Evolutionary conservation across 257 asterid species (phyloP).

Genomic region (Solanum virginianum): DNA sequence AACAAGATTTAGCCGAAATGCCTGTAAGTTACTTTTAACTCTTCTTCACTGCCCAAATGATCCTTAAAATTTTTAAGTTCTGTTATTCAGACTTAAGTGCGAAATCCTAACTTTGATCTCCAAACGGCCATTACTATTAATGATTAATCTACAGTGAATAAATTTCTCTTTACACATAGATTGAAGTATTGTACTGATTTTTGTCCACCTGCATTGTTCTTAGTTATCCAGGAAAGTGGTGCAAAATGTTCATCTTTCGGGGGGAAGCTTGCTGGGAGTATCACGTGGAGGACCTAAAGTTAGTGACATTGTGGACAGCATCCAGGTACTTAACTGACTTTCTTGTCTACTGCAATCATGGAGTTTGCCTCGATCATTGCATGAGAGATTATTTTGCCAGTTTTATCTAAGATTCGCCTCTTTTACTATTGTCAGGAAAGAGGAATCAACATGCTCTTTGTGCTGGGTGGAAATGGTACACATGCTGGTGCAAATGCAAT

Average conservation of each 20-base stretch:
- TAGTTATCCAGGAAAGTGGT: conserved; percentile 88
- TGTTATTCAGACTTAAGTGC: not conserved
- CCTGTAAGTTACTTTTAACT: conserved; percentile 36
- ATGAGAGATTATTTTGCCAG: not conserved
- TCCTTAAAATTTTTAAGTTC: not conserved
- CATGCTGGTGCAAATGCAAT: conserved; percentile 98
- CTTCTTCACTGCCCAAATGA: not conserved
- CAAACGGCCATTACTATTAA: not conserved
- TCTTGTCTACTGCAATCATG: not conserved
- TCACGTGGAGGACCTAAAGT: conserved; percentile 95
- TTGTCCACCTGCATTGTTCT: not conserved
- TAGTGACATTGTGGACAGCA: conserved; percentile 69
- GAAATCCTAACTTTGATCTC: not conserved
- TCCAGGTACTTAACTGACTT: conserved; percentile 45
- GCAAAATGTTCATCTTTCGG: conserved; percentile 90
- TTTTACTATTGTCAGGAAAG: conserved; percentile 48
- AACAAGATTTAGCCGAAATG: conserved; percentile 52
- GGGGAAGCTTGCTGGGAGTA: conserved; percentile 96
- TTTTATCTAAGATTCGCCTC: conserved; percentile 2
- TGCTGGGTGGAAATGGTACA: conserved; percentile 97
- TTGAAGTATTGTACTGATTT: not conserved
- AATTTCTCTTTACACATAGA: not conserved
- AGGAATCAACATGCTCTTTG: conserved; percentile 90
- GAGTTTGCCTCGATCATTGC: not conserved
- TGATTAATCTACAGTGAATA: not conserved